Evolutionary conservation across 2,329 filamentous ascomycete species (phyloP).

Genomic region (Phialophora expanda): DNA sequence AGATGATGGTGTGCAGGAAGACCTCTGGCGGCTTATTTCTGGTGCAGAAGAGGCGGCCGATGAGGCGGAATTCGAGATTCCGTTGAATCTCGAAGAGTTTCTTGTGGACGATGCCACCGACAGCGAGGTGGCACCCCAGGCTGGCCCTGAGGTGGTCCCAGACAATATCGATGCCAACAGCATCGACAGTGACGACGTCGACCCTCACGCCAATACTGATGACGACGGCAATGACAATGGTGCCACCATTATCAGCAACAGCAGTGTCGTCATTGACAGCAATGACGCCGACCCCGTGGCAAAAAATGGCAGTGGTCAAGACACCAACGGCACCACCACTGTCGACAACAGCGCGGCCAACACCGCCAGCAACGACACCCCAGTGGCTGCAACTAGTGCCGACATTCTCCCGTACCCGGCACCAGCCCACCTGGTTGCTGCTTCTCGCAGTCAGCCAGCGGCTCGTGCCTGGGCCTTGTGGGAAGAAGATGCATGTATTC

Average conservation of each 20-base stretch:
- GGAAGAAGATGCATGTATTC: conserved; percentile 36
- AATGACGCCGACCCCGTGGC: background rate
- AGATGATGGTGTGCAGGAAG: conserved; percentile 2
- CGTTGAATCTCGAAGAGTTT: background rate
- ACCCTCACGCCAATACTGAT: background rate
- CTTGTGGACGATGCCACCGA: background rate
- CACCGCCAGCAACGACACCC: background rate
- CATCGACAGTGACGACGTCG: conserved; percentile 4
- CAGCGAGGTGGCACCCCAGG: conserved; percentile 17
- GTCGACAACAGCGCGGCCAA: background rate
- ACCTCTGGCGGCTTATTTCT: conserved; percentile 11
- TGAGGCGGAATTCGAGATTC: conserved; percentile 7
- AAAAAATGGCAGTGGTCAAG: background rate
- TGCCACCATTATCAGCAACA: background rate
- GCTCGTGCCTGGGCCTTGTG: conserved; percentile 29
- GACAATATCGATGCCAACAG: background rate
- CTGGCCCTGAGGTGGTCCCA: conserved; percentile 14
- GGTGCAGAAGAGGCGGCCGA: conserved; percentile 11
- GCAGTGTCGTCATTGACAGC: background rate
- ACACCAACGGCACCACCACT: conserved; percentile 1
- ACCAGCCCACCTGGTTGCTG: conserved; percentile 24
- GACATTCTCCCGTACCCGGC: conserved; percentile 30
- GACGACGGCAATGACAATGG: conserved; percentile 1
- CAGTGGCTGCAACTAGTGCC: conserved; percentile 7
- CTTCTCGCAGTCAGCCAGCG: conserved; percentile 14